Percentiles rank a stretch among this genome's conserved stretches.
Evolutionary conservation across 2,329 filamentous ascomycete genomes (phyloP).

Genomic region (Bertia moriformis): DNA sequence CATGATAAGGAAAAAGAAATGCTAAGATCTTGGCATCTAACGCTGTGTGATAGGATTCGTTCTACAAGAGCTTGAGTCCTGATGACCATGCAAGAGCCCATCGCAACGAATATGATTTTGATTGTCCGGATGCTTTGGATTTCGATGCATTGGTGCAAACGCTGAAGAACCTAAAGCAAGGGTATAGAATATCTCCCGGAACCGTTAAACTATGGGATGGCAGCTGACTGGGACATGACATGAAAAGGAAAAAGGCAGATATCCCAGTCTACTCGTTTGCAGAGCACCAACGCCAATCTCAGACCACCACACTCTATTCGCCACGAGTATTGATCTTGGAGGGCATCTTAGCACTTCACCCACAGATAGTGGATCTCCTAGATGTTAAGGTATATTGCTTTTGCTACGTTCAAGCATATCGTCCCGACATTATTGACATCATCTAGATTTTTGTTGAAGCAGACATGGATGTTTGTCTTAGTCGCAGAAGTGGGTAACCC

Average conservation of each 20-base stretch:
- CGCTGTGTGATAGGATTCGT: conserved; percentile 37
- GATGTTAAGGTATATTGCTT: conserved; percentile 43
- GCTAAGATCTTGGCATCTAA: background rate
- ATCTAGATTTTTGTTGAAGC: conserved; percentile 51
- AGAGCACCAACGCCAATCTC: conserved; percentile 44
- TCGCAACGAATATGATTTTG: conserved; percentile 53
- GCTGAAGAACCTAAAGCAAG: conserved; percentile 45
- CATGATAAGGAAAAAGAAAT: no score
- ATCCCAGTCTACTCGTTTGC: conserved; percentile 56
- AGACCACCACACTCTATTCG: conserved; percentile 51
- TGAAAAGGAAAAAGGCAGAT: conserved; percentile 38
- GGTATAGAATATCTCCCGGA: no score
- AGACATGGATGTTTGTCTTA: conserved; percentile 53
- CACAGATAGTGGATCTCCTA: conserved; percentile 43
- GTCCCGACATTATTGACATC: background rate
- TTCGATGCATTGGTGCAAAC: conserved; percentile 49
- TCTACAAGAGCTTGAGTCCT: conserved; percentile 50
- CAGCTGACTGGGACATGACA: background rate
- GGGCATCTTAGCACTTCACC: conserved; percentile 52
- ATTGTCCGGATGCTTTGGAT: conserved; percentile 51
- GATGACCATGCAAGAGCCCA: conserved; percentile 47
- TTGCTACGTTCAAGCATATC: background rate
- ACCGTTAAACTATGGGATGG: no score
- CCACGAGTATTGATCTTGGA: conserved; percentile 55
- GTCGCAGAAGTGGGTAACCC: conserved; percentile 33